Evolutionary conservation across 176 grass and related monocot species (phyloP).

Genomic region (Pontederia paniculata): DNA sequence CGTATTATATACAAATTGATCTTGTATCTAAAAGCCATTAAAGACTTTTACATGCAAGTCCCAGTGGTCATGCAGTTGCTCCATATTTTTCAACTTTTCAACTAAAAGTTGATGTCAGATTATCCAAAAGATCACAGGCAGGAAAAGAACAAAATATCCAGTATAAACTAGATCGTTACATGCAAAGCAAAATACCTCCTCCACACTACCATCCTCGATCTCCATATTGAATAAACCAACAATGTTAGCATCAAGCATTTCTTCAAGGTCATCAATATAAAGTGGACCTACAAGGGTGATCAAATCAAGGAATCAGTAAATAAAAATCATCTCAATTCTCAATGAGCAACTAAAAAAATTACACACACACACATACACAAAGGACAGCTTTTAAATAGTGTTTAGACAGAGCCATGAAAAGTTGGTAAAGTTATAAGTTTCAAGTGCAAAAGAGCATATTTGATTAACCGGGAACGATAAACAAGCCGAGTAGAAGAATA

Average conservation of each 20-base stretch:
- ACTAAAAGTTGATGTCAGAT: background rate
- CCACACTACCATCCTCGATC: slow-evolving; percentile 62
- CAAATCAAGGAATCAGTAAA: background rate
- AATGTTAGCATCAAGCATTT: slow-evolving; percentile 43
- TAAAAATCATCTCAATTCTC: background rate
- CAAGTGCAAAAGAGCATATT: too few relatives aligned
- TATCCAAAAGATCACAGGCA: background rate
- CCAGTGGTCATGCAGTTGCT: background rate
- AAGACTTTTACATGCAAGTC: too few relatives aligned
- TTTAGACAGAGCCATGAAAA: too few relatives aligned
- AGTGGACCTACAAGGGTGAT: slow-evolving; percentile 30
- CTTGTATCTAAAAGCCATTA: too few relatives aligned
- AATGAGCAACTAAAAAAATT: background rate
- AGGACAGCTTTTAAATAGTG: too few relatives aligned
- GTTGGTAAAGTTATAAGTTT: too few relatives aligned
- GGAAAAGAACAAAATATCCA: background rate
- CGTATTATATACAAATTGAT: too few relatives aligned
- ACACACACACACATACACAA: background rate
- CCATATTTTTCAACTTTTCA: background rate
- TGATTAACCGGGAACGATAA: too few relatives aligned
- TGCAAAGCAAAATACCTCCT: slow-evolving; percentile 36
- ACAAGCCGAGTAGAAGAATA: too few relatives aligned
- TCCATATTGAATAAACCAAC: slow-evolving; percentile 39
- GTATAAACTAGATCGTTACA: background rate
- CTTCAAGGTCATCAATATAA: slow-evolving; percentile 75